phyloP scores from a whole-genome alignment of 768 basidiomycete species.

The Mycena amicta region DNA sequence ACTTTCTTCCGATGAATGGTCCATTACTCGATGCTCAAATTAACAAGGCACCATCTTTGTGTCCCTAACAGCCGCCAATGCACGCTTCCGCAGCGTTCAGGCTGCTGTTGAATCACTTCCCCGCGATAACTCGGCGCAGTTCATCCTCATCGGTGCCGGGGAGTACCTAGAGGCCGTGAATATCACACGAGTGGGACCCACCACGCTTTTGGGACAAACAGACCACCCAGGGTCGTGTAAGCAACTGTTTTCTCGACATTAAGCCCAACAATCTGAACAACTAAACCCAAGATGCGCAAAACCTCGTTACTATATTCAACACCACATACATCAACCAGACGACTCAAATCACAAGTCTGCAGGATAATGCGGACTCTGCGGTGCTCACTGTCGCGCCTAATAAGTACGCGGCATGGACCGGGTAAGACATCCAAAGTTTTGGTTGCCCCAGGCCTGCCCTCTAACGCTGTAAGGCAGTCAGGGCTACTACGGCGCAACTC shows the following conservation, averaged over 20 bases:
- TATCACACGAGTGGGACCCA: constrained; percentile 31
- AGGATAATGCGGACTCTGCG: constrained; percentile 46
- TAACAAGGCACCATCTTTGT: constrained; percentile 29
- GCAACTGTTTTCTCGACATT: not conserved
- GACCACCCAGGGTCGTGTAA: constrained; percentile 17
- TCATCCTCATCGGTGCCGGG: constrained; percentile 33
- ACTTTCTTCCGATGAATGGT: not conserved
- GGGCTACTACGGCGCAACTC: constrained; percentile 38
- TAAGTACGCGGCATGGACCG: constrained; percentile 42
- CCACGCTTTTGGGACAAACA: constrained; percentile 29
- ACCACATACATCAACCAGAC: constrained; percentile 39
- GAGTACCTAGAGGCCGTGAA: constrained; percentile 36
- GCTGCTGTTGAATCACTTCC: constrained; percentile 27
- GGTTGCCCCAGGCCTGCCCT: no score
- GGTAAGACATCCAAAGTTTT: constrained; percentile 19
- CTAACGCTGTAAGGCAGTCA: no score
- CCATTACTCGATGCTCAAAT: not conserved
- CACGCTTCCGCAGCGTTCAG: constrained; percentile 27
- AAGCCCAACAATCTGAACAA: not conserved
- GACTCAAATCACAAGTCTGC: constrained; percentile 19
- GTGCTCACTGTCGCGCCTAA: constrained; percentile 45
- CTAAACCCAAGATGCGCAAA: constrained; percentile 9
- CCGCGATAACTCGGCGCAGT: constrained; percentile 11
- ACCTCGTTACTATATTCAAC: constrained; percentile 23
- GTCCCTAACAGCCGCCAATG: constrained; percentile 32